phyloP scores from a whole-genome alignment of 2,329 filamentous ascomycete species.

The Trichoderma sp. region DNA sequence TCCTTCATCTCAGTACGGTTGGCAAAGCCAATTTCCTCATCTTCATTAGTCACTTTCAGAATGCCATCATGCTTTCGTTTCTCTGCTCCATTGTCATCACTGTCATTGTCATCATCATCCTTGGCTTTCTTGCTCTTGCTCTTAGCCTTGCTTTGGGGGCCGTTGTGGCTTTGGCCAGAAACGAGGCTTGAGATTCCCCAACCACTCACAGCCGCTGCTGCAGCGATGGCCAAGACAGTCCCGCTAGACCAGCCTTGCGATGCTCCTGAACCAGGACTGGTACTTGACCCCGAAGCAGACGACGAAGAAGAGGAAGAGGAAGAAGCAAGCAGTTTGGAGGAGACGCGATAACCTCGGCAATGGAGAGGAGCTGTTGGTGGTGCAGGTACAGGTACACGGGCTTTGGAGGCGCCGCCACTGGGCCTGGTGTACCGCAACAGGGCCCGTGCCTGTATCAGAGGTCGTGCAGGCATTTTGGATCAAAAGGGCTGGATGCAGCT shows the following conservation, averaged over 20 bases:
- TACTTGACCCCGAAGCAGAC: background rate
- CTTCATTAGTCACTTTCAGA: slow-evolving; percentile 21
- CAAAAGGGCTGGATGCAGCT: background rate
- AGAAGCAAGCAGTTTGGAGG: background rate
- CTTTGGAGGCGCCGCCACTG: background rate
- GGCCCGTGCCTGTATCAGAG: slow-evolving; percentile 3
- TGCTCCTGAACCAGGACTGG: background rate
- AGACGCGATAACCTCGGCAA: background rate
- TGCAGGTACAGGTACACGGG: background rate
- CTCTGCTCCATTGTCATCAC: background rate
- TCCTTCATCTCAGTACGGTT: slow-evolving; percentile 46
- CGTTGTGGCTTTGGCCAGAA: slow-evolving; percentile 9
- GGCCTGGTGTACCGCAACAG: background rate
- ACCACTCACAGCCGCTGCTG: slow-evolving; percentile 42
- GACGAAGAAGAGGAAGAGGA: background rate
- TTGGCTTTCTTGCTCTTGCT: background rate
- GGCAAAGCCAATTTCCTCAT: slow-evolving; percentile 40
- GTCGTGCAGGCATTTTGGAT: slow-evolving; percentile 1
- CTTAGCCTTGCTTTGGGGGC: background rate
- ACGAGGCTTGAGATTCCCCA: slow-evolving; percentile 43
- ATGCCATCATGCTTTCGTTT: background rate
- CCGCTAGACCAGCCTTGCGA: slow-evolving; percentile 33
- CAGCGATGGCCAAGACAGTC: slow-evolving; percentile 42
- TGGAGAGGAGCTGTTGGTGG: background rate
- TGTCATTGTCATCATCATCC: background rate